Evolutionary conservation across 2,329 filamentous ascomycete species (phyloP).

Genomic region (Cladosporium sphaerospermum): DNA sequence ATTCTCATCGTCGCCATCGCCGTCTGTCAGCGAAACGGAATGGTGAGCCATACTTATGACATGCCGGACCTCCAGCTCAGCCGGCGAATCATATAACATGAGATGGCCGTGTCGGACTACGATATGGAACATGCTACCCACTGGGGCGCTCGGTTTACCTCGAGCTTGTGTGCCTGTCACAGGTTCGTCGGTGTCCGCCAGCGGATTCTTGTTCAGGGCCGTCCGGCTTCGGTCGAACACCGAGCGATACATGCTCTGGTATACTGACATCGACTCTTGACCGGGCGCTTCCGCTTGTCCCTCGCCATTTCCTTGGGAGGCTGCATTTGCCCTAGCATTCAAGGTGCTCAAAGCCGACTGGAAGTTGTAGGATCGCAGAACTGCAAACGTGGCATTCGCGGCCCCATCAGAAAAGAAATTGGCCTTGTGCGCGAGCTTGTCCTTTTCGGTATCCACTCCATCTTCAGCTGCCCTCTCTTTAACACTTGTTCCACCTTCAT

Average conservation of each 20-base stretch:
- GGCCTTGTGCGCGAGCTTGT: constrained; percentile 8
- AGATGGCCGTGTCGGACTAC: constrained; percentile 74
- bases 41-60: constrained; percentile 91
- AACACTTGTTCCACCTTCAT: neutral
- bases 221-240: constrained; percentile 75
- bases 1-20: constrained; percentile 33
- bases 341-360: constrained; percentile 24
- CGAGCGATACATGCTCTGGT: constrained; percentile 95
- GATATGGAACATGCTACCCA: constrained; percentile 25
- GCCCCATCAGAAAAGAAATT: constrained; percentile 18
- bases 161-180: constrained; percentile 6
- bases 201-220: constrained; percentile 24
- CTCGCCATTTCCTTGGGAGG: constrained; percentile 13
- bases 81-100: constrained; percentile 94
- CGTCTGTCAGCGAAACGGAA: constrained; percentile 76
- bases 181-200: constrained; percentile 16
- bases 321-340: constrained; percentile 19
- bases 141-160: neutral
- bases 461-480: constrained; percentile 7
- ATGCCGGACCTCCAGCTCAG: constrained; percentile 91
- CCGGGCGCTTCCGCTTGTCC: constrained; percentile 48
- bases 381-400: constrained; percentile 27
- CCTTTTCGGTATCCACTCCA: neutral
- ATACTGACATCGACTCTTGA: constrained; percentile 64
- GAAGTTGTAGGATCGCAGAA: constrained; percentile 28